Conservation (phyloP, 305 asterid species). For the Rubia occidens region DNA sequence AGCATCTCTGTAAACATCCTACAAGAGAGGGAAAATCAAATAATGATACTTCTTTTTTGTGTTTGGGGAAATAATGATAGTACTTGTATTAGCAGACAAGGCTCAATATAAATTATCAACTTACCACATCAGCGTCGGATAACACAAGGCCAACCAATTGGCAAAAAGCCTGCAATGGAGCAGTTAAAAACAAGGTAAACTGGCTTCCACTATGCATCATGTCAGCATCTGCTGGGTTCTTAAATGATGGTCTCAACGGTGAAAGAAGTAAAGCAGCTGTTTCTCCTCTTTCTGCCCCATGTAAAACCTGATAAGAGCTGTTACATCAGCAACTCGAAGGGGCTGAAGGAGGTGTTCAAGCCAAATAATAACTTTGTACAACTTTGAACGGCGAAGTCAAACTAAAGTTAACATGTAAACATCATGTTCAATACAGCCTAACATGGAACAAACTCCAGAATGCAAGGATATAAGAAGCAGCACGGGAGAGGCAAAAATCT, state of each 20-base stretch:
- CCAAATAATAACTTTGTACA: background rate
- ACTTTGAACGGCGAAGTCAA: background rate
- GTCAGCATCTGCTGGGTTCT: slow-evolving; percentile 41
- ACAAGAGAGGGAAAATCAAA: slow-evolving; percentile 17
- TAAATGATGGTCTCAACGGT: slow-evolving; percentile 66
- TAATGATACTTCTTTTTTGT: background rate
- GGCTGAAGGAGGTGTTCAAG: background rate
- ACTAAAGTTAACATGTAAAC: background rate
- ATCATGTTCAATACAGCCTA: background rate
- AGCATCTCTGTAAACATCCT: slow-evolving; percentile 47
- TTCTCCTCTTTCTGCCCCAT: slow-evolving; percentile 91
- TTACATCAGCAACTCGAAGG: slow-evolving; percentile 24
- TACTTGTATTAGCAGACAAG: slow-evolving; percentile 3
- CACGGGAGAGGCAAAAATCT: background rate
- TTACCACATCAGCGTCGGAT: slow-evolving; percentile 44
- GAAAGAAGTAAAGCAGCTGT: slow-evolving; percentile 79
- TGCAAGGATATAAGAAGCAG: background rate
- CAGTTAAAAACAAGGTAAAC: slow-evolving; percentile 84
- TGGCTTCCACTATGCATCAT: slow-evolving; percentile 65
- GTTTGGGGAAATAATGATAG: background rate
- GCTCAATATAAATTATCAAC: slow-evolving; percentile 21
- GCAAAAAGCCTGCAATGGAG: slow-evolving; percentile 87
- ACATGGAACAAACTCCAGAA: background rate
- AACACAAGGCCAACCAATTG: slow-evolving; percentile 59
- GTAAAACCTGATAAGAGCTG: slow-evolving; percentile 53